phyloP scores from a whole-genome alignment of 2,329 filamentous ascomycete species.

The Neonectria ditissima region DNA sequence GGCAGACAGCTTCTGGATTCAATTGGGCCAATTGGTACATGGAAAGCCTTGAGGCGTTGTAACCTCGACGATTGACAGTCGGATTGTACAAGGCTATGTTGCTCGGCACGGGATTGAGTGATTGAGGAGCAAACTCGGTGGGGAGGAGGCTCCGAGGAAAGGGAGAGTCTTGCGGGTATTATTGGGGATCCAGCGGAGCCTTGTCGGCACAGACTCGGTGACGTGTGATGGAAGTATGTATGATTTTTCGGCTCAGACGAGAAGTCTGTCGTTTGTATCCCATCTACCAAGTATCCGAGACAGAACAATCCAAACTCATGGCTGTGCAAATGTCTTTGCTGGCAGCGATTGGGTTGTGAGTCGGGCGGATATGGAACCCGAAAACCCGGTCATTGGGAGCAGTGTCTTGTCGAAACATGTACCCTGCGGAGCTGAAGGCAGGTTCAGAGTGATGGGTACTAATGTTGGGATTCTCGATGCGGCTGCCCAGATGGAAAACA shows the following conservation, averaged over 20 bases:
- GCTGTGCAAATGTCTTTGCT: constrained; percentile 4
- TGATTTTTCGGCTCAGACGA: not conserved
- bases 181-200: not conserved
- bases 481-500: not conserved
- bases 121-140: constrained; percentile 42
- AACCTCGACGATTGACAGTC: not conserved
- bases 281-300: constrained; percentile 7
- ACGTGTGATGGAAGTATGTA: constrained; percentile 8
- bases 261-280: constrained; percentile 12
- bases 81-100: not conserved
- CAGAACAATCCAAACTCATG: constrained; percentile 22
- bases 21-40: not conserved
- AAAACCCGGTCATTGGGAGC: not conserved
- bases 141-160: constrained; percentile 40
- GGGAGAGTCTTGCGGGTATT: constrained; percentile 1
- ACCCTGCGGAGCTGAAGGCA: not conserved
- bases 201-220: not conserved
- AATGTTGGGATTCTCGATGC: not conserved
- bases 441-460: not conserved
- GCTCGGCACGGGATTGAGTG: constrained; percentile 1
- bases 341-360: not conserved
- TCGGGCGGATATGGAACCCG: not conserved
- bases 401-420: not conserved
- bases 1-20: constrained; percentile 12
- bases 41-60: not conserved